Conservation (phyloP, 2,329 filamentous ascomycete genomes). For the Plenodomus lindquistii region DNA sequence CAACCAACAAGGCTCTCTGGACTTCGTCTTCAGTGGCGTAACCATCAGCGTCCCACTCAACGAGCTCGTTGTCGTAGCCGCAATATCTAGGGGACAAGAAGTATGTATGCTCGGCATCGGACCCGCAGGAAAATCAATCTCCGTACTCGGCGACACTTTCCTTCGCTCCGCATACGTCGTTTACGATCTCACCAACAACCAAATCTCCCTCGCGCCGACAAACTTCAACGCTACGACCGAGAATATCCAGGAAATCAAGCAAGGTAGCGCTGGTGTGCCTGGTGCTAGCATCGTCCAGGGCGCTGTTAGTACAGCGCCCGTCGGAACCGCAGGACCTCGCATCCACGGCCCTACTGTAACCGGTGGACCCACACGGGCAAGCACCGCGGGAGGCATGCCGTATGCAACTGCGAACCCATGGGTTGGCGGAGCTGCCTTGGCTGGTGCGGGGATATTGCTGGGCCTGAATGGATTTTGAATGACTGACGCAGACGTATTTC, state of each 20-base stretch:
- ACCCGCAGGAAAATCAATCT: slow-evolving; percentile 52
- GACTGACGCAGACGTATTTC: background rate
- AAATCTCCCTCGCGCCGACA: slow-evolving; percentile 64
- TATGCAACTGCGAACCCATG: slow-evolving; percentile 32
- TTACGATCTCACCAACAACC: slow-evolving; percentile 63
- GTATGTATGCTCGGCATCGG: slow-evolving; percentile 56
- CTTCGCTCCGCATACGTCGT: slow-evolving; percentile 66
- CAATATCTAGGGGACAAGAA: slow-evolving; percentile 45
- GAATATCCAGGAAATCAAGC: slow-evolving; percentile 59
- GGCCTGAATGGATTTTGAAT: slow-evolving; percentile 39
- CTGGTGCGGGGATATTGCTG: slow-evolving; percentile 36
- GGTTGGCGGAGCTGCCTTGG: slow-evolving; percentile 29
- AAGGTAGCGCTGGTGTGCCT: slow-evolving; percentile 54
- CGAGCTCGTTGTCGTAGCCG: slow-evolving; percentile 60
- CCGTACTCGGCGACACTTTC: slow-evolving; percentile 65
- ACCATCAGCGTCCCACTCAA: slow-evolving; percentile 59
- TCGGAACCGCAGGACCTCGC: slow-evolving; percentile 51
- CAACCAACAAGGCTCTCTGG: slow-evolving; percentile 54
- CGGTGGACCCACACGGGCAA: slow-evolving; percentile 2
- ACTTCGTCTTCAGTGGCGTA: slow-evolving; percentile 61
- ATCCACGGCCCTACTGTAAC: slow-evolving; percentile 36
- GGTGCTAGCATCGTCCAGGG: slow-evolving; percentile 56
- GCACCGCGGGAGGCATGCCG: slow-evolving; percentile 26
- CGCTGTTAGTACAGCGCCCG: slow-evolving; percentile 54
- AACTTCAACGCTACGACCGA: slow-evolving; percentile 59